Conservation (phyloP, 176 grass and related monocot species). For the Oryza longistaminata region DNA sequence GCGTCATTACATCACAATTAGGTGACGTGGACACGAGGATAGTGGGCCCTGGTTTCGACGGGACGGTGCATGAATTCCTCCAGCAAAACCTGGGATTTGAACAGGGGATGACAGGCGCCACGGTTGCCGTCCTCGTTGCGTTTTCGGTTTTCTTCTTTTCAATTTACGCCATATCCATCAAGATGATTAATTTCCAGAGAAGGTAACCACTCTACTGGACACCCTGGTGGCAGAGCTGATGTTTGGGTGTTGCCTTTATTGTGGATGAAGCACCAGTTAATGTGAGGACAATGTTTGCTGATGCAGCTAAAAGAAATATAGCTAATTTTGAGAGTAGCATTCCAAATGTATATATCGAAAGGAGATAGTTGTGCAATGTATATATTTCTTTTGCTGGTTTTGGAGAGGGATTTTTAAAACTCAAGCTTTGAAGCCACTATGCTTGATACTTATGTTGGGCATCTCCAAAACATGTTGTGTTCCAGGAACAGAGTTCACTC, state of each 20-base stretch:
- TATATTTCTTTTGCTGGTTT: not conserved
- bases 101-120: slow-evolving; percentile 48
- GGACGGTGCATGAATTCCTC: slow-evolving; percentile 62
- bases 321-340: not conserved
- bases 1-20: slow-evolving; percentile 69
- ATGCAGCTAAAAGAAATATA: not conserved
- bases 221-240: not conserved
- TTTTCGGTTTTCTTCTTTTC: slow-evolving; percentile 61
- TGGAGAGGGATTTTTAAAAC: not conserved
- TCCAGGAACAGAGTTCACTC: not conserved
- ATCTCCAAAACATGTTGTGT: not conserved
- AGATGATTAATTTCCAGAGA: slow-evolving; percentile 62
- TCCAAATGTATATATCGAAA: not conserved
- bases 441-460: not conserved
- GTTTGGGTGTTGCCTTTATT: not conserved
- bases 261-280: slow-evolving; percentile 3
- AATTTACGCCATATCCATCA: slow-evolving; percentile 57
- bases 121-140: slow-evolving; percentile 38
- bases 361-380: not conserved
- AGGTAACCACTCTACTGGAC: slow-evolving; percentile 26
- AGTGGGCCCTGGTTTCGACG: slow-evolving; percentile 58
- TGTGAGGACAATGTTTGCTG: not conserved
- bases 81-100: slow-evolving; percentile 45
- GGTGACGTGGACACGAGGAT: slow-evolving; percentile 64
- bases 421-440: not conserved